Evolutionary conservation across 257 asterid species (phyloP).

Genomic region (Nicotiana otophora): DNA sequence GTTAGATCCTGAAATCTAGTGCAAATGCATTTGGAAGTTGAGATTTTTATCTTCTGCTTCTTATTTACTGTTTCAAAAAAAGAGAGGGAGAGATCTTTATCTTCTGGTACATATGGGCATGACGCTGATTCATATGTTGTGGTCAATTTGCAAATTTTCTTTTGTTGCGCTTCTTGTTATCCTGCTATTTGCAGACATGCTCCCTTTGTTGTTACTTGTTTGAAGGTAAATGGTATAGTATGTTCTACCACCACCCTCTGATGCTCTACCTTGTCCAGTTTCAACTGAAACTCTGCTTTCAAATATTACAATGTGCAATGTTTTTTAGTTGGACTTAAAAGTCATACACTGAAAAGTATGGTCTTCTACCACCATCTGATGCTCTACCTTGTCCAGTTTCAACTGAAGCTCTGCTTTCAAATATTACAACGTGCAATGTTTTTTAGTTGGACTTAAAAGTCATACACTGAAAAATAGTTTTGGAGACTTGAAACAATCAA

Average conservation of each 20-base stretch:
- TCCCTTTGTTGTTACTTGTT: not conserved
- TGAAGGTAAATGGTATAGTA: not conserved
- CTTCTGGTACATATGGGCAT: not conserved
- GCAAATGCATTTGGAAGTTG: not conserved
- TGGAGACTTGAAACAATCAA: not conserved
- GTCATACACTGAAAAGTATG: not conserved
- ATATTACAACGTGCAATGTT: not conserved
- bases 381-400: not conserved
- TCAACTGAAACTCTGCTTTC: not conserved
- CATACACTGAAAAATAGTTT: not conserved
- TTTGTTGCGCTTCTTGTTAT: not conserved
- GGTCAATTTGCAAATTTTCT: not conserved
- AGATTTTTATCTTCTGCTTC: not conserved
- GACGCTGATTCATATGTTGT: not conserved
- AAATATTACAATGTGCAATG: not conserved
- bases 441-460: not conserved
- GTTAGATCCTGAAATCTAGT: slow-evolving; percentile 1
- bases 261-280: not conserved
- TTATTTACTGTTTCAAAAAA: not conserved
- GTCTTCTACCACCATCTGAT: not conserved
- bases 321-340: not conserved
- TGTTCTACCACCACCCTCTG: not conserved
- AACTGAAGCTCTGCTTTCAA: not conserved
- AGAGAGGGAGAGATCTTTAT: not conserved
- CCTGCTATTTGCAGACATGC: not conserved